Evolutionary conservation across 2,329 filamentous ascomycete genomes (phyloP).

Genomic region (Stemphylium vesicarium): DNA sequence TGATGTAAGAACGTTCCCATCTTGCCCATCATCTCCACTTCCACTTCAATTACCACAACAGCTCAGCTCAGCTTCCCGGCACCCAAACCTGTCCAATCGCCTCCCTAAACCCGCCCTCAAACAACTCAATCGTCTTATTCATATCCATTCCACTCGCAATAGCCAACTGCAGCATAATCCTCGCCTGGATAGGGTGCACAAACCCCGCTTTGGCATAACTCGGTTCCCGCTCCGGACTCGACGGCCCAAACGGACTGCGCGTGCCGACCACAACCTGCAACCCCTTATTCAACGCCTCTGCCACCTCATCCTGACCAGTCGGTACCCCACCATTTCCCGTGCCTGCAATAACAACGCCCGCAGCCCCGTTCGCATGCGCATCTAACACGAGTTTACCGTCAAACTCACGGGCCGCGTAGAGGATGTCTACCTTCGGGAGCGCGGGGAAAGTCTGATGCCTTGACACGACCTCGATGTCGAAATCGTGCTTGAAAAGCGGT

Average conservation of each 20-base stretch:
- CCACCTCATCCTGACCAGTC: constrained; percentile 24
- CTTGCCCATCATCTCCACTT: too few species aligned
- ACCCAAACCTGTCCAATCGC: constrained; percentile 33
- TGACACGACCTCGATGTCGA: constrained; percentile 24
- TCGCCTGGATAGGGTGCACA: constrained; percentile 34
- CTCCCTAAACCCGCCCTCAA: constrained; percentile 33
- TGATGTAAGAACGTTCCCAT: too few species aligned
- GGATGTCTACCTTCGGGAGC: constrained; percentile 39
- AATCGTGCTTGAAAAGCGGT: constrained; percentile 29
- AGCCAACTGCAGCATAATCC: constrained; percentile 38
- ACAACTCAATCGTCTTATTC: constrained; percentile 38
- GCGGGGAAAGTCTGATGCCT: constrained; percentile 22
- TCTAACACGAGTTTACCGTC: constrained; percentile 33
- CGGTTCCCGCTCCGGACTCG: constrained; percentile 22
- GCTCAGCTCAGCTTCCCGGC: neutral
- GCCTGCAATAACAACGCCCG: constrained; percentile 35
- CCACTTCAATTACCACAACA: too few species aligned
- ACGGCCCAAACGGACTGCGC: constrained; percentile 30
- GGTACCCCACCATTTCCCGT: constrained; percentile 37
- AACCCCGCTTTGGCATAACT: constrained; percentile 30
- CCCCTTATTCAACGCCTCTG: constrained; percentile 28
- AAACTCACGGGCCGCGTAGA: constrained; percentile 39
- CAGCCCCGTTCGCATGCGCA: constrained; percentile 30
- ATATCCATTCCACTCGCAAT: constrained; percentile 38
- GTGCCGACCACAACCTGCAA: constrained; percentile 35